Percentiles rank a stretch among this genome's conserved stretches.
Conservation (phyloP, 805 yeast species). For the Candida silvicultrix region DNA sequence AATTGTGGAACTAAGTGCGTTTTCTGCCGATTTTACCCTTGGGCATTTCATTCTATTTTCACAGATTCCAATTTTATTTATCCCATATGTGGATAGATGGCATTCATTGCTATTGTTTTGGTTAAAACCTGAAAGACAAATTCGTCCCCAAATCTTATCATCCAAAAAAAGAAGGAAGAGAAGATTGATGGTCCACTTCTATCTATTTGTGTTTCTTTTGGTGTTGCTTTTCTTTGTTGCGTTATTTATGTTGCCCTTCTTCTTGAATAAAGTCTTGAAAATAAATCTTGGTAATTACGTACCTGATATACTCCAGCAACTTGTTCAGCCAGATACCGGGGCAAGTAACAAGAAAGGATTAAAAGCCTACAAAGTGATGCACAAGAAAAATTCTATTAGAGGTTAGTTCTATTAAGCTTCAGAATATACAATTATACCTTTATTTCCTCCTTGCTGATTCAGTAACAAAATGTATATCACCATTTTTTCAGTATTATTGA, state of each 20-base stretch:
- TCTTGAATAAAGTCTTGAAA: conserved; percentile 27
- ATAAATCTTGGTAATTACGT: conserved; percentile 33
- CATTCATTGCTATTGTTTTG: conserved; percentile 57
- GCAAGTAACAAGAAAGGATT: conserved; percentile 14
- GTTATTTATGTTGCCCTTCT: conserved; percentile 33
- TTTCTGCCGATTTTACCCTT: conserved; percentile 45
- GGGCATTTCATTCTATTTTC: conserved; percentile 46
- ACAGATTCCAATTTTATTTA: conserved; percentile 46
- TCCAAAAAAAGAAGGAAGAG: conserved; percentile 35
- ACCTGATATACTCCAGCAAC: conserved; percentile 28
- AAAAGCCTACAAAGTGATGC: conserved; percentile 10
- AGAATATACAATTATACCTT: no score
- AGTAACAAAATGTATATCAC: no score
- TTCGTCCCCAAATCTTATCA: conserved; percentile 40
- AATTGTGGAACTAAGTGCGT: conserved; percentile 48
- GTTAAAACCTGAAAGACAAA: conserved; percentile 46
- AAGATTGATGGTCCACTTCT: conserved; percentile 27
- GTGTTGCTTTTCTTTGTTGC: conserved; percentile 24
- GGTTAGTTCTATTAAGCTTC: no score
- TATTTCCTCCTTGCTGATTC: no score
- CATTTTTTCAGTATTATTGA: neutral
- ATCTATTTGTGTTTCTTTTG: conserved; percentile 30
- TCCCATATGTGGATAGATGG: conserved; percentile 53
- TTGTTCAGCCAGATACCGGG: conserved; percentile 39
- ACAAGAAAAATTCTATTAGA: conserved; percentile 2